Evolutionary conservation across 345 rosid species (phyloP).

Genomic region (Rhodamnia argentea): DNA sequence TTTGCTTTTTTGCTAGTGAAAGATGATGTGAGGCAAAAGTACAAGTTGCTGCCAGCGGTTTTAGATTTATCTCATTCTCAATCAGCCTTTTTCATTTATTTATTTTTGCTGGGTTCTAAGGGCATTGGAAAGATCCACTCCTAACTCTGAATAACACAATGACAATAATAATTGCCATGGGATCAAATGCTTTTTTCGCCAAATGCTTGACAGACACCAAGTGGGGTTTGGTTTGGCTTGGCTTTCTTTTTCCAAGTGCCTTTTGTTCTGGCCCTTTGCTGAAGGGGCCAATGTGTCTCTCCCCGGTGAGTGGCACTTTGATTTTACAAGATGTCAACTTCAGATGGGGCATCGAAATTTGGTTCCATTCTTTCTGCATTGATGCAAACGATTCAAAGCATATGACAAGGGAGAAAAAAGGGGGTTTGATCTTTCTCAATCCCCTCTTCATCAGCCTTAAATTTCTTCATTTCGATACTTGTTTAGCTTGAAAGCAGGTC

Average conservation of each 20-base stretch:
- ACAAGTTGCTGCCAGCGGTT: neutral
- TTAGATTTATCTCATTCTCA: neutral
- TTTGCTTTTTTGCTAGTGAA: slow-evolving; percentile 1
- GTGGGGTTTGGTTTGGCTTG: neutral
- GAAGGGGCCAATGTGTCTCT: neutral
- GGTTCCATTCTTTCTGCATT: neutral
- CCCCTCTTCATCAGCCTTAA: neutral
- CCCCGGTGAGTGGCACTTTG: neutral
- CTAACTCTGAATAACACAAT: neutral
- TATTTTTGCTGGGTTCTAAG: neutral
- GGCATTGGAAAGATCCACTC: neutral
- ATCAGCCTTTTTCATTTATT: neutral
- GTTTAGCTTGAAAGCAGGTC: neutral
- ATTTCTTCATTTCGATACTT: neutral
- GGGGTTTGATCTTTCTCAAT: neutral
- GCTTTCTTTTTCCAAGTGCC: neutral
- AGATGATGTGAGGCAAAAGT: slow-evolving; percentile 6
- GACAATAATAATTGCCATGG: neutral
- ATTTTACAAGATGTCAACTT: neutral
- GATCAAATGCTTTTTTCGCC: neutral
- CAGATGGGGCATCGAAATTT: neutral
- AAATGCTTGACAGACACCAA: neutral
- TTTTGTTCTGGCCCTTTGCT: neutral
- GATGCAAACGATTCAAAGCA: neutral
- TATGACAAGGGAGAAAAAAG: neutral